These are phyloP conservation scores for Tulasnella sp. DNA, from an alignment of 768 basidiomycete species.

Conservation along the genomic window DNA sequence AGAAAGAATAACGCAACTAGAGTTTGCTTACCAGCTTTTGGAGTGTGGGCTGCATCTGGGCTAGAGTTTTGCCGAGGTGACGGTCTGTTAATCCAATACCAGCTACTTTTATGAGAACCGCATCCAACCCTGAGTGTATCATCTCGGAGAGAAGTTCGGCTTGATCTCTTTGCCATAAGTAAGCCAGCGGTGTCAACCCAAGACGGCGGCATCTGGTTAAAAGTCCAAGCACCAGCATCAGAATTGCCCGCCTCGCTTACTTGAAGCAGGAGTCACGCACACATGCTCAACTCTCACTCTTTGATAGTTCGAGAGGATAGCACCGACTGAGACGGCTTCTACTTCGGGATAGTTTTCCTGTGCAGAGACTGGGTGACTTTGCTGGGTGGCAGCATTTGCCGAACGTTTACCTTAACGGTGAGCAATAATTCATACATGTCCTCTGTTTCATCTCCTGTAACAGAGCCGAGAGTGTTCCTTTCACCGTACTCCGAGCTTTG, in stretches of 20 bases:
- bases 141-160: conserved; percentile 80
- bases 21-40: conserved; percentile 53
- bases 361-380: not conserved
- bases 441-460: conserved; percentile 90
- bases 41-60: conserved; percentile 68
- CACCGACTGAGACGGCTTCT: conserved; percentile 86
- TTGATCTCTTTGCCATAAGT: conserved; percentile 93
- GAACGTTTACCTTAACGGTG: conserved; percentile 63
- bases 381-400: not conserved
- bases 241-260: conserved; percentile 2
- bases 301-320: conserved; percentile 97
- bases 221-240: conserved; percentile 12
- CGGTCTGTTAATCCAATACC: conserved; percentile 78
- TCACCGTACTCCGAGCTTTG: conserved; percentile 83
- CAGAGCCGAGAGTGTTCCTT: conserved; percentile 43
- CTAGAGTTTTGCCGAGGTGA: conserved; percentile 75
- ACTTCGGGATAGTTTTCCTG: conserved; percentile 57
- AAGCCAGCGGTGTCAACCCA: conserved; percentile 71
- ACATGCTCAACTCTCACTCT: conserved; percentile 97
- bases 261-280: conserved; percentile 39
- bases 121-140: conserved; percentile 72
- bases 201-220: conserved; percentile 73
- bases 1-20: not conserved
- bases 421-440: conserved; percentile 73
- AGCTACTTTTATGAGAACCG: conserved; percentile 90